phyloP scores from a whole-genome alignment of 225 moss, liverwort and hornwort genomes.

The Climacium dendroides region DNA sequence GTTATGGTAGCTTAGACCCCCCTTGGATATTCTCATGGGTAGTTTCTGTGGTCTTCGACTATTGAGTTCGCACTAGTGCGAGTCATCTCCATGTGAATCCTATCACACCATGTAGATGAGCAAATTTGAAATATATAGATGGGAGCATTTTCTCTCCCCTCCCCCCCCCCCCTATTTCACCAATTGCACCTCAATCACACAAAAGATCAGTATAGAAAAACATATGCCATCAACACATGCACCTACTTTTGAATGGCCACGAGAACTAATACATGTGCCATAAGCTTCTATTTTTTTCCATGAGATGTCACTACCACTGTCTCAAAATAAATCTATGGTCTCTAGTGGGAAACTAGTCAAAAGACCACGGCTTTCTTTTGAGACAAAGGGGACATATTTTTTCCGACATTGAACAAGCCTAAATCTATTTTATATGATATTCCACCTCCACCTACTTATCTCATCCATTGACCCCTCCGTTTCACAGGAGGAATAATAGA shows the following conservation, averaged over 20 bases:
- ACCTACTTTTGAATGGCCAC: too few relatives aligned
- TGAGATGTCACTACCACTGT: neutral
- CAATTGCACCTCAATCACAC: neutral
- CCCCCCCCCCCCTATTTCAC: neutral
- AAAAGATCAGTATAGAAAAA: neutral
- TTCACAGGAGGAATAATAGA: neutral
- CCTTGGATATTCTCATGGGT: neutral
- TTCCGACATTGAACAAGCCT: neutral
- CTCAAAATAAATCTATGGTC: too few relatives aligned
- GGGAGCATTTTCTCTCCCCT: too few relatives aligned
- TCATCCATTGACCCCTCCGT: neutral
- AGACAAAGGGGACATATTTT: neutral
- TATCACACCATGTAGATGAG: neutral
- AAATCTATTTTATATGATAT: neutral
- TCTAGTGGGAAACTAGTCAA: neutral
- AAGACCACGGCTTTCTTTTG: neutral
- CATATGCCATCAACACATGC: too few relatives aligned
- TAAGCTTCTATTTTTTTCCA: neutral
- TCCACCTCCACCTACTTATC: rapidly evolving
- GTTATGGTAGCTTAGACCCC: neutral
- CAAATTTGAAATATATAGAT: neutral
- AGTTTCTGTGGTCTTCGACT: rapidly evolving
- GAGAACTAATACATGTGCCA: too few relatives aligned
- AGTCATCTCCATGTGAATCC: rapidly evolving
- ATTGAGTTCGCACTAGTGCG: neutral